These are phyloP conservation scores for Lactarius quietus DNA, from an alignment of 768 basidiomycete species.

Conservation along the genomic window DNA sequence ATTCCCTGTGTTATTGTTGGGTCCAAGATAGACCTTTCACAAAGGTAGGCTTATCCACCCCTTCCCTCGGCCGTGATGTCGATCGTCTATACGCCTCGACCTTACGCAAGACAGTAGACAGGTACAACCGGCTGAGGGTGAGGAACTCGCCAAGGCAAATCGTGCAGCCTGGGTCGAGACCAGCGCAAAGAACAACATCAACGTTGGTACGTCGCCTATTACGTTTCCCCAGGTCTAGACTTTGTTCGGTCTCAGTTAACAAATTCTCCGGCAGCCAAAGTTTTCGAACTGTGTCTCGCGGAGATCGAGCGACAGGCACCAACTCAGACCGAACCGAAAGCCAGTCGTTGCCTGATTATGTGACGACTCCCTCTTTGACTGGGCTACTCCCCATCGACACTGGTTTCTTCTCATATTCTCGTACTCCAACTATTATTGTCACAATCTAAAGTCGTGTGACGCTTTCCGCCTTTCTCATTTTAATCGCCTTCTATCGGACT, in stretches of 20 bases:
- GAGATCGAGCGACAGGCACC: slow-evolving; percentile 78
- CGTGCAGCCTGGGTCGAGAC: slow-evolving; percentile 84
- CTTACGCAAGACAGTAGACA: slow-evolving; percentile 49
- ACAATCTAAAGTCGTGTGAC: slow-evolving; percentile 15
- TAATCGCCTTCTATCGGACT: slow-evolving; percentile 20
- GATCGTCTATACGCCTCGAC: neutral
- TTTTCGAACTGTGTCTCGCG: slow-evolving; percentile 78
- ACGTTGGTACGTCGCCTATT: slow-evolving; percentile 67
- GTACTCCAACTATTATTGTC: slow-evolving; percentile 2
- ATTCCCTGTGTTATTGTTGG: slow-evolving; percentile 95
- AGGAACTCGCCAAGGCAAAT: slow-evolving; percentile 66
- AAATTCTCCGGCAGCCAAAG: slow-evolving; percentile 50
- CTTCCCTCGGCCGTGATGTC: slow-evolving; percentile 10
- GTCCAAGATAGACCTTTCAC: slow-evolving; percentile 80
- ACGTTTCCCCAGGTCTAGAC: neutral
- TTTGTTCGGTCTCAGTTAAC: slow-evolving; percentile 10
- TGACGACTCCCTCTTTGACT: slow-evolving; percentile 32
- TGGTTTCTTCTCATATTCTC: slow-evolving; percentile 15
- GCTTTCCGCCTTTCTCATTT: slow-evolving; percentile 13
- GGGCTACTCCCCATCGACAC: slow-evolving; percentile 9
- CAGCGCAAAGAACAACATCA: slow-evolving; percentile 81
- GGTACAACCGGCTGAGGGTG: slow-evolving; percentile 69
- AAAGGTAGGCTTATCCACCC: slow-evolving; percentile 51
- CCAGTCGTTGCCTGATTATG: slow-evolving; percentile 53
- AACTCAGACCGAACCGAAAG: slow-evolving; percentile 42